phyloP scores from a whole-genome alignment of 257 asterid genomes.

The Solanum gracilifrons region DNA sequence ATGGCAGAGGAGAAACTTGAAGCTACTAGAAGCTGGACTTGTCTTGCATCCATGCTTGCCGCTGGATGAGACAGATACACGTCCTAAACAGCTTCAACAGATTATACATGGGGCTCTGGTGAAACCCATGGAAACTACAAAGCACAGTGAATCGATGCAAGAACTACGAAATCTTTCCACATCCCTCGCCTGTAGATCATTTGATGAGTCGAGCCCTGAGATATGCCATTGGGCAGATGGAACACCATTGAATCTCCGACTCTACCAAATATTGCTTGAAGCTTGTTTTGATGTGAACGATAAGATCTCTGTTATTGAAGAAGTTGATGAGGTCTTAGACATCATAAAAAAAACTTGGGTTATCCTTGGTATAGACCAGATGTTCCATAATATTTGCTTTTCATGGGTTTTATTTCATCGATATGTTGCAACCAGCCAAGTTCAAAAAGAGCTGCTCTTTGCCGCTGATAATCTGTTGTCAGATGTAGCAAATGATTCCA shows the following conservation, averaged over 20 bases:
- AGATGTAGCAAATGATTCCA: constrained; percentile 51
- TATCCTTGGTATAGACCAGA: constrained; percentile 60
- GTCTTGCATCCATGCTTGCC: constrained; percentile 64
- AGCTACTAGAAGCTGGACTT: constrained; percentile 72
- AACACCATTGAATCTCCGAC: constrained; percentile 57
- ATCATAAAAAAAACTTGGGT: constrained; percentile 79
- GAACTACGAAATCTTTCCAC: constrained; percentile 38
- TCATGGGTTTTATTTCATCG: constrained; percentile 68
- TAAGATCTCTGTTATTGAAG: constrained; percentile 57
- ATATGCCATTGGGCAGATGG: constrained; percentile 97
- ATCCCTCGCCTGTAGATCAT: constrained; percentile 65
- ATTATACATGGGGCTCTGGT: constrained; percentile 37
- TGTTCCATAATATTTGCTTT: constrained; percentile 61
- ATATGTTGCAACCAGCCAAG: constrained; percentile 45
- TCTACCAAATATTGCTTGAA: constrained; percentile 59
- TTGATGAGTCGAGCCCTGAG: constrained; percentile 62
- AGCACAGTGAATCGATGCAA: constrained; percentile 52
- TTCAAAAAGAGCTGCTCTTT: constrained; percentile 58
- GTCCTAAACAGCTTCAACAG: constrained; percentile 44
- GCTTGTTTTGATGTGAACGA: constrained; percentile 77
- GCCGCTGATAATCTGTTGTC: constrained; percentile 54
- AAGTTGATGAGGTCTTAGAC: constrained; percentile 81
- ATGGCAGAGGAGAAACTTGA: constrained; percentile 70
- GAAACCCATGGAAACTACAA: constrained; percentile 61
- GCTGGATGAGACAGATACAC: constrained; percentile 33